Conservation (phyloP, 2,329 filamentous ascomycete species). For the Mollisia scopiformis region DNA sequence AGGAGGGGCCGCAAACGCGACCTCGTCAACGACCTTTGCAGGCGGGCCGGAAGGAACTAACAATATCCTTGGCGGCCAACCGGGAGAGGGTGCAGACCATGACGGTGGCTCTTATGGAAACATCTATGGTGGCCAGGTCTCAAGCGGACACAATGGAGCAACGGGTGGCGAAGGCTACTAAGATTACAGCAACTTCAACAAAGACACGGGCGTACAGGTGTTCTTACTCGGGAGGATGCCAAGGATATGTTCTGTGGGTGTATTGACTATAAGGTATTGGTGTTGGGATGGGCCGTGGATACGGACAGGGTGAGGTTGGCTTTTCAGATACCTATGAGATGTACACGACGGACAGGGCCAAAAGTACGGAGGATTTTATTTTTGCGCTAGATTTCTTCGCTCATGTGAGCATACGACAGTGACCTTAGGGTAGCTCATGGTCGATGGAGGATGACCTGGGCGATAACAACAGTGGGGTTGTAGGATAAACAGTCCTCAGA, state of each 20-base stretch:
- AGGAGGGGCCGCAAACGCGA: constrained; percentile 37
- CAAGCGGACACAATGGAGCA: constrained; percentile 61
- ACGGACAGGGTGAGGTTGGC: constrained; percentile 14
- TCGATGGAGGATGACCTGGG: constrained; percentile 20
- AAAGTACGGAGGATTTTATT: constrained; percentile 31
- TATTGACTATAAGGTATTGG: constrained; percentile 34
- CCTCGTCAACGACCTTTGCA: constrained; percentile 33
- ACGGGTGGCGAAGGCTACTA: constrained; percentile 34
- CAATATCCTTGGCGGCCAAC: constrained; percentile 37
- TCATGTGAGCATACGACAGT: constrained; percentile 30
- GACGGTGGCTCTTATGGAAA: constrained; percentile 41
- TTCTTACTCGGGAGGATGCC: constrained; percentile 12
- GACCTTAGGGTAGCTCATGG: constrained; percentile 22
- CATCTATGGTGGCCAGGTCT: constrained; percentile 50
- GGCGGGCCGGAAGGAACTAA: constrained; percentile 36
- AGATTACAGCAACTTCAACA: constrained; percentile 12
- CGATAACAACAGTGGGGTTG: constrained; percentile 29
- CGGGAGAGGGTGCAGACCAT: constrained; percentile 37
- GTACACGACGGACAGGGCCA: constrained; percentile 35
- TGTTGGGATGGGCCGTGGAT: constrained; percentile 26
- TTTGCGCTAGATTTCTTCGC: constrained; percentile 35
- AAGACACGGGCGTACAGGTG: constrained; percentile 25
- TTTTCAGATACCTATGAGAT: constrained; percentile 26
- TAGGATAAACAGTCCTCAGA: constrained; percentile 36
- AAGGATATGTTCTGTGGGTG: constrained; percentile 29